Evolutionary conservation across 441 rosid species (phyloP).

Genomic region (Syzygium malaccense): DNA sequence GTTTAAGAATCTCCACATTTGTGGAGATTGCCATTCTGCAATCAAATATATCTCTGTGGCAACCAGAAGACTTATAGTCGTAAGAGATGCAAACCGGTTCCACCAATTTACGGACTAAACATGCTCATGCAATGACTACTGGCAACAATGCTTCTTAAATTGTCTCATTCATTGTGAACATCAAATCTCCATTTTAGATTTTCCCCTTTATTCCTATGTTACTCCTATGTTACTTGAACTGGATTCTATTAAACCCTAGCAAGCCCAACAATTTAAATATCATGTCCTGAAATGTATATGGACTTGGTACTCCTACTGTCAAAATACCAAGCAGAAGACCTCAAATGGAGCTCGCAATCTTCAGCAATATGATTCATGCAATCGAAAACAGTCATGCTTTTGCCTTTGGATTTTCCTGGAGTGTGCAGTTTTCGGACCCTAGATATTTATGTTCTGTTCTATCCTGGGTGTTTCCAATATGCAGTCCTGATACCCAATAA

Average conservation of each 20-base stretch:
- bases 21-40: constrained; percentile 52
- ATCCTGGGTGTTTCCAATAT: neutral
- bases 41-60: constrained; percentile 40
- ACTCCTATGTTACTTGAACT: neutral
- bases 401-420: no score
- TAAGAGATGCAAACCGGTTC: constrained; percentile 51
- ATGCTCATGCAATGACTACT: constrained; percentile 63
- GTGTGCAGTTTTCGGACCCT: neutral
- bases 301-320: no score
- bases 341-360: no score
- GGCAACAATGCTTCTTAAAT: neutral
- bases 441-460: neutral
- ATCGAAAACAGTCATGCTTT: no score
- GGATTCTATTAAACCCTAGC: neutral
- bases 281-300: no score
- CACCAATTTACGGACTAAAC: constrained; percentile 48
- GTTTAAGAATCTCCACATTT: constrained; percentile 50
- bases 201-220: neutral
- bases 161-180: neutral
- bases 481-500: neutral
- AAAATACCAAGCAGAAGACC: no score
- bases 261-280: neutral
- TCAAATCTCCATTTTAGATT: neutral
- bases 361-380: no score
- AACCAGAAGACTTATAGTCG: constrained; percentile 36